These are phyloP conservation scores for Spathaspora arborariae DNA, from an alignment of 805 yeast species.

Conservation along the genomic window DNA sequence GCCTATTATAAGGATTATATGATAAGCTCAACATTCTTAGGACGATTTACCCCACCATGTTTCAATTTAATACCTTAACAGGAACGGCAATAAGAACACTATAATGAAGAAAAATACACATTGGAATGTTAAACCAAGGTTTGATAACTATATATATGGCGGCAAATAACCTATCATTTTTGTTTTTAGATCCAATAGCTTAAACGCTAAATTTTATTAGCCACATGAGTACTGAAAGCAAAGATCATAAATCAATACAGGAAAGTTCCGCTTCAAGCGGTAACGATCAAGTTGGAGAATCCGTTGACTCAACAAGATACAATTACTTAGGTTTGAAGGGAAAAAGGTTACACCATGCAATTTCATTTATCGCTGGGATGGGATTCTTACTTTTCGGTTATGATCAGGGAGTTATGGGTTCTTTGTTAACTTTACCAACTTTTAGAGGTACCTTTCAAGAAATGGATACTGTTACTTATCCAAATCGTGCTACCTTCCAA, in stretches of 20 bases:
- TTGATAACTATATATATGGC: not conserved
- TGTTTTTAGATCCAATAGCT: not conserved
- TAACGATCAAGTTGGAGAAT: not conserved
- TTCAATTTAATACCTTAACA: no score
- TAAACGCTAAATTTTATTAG: no score
- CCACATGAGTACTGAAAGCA: not conserved
- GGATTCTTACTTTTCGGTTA: constrained; percentile 73
- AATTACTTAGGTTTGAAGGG: constrained; percentile 6
- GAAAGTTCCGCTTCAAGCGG: not conserved
- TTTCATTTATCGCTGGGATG: constrained; percentile 22
- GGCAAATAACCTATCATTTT: not conserved
- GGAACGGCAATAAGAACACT: no score
- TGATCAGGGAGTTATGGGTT: constrained; percentile 71
- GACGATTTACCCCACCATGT: no score
- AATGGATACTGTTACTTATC: not conserved
- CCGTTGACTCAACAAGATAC: not conserved
- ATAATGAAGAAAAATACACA: no score
- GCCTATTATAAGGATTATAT: no score
- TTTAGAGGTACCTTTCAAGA: not conserved
- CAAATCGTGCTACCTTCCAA: constrained; percentile 30
- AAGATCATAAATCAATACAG: not conserved
- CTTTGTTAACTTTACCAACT: constrained; percentile 4
- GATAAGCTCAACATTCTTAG: no score
- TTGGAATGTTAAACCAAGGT: not conserved
- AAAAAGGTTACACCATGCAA: constrained; percentile 4